Evolutionary conservation across 2,329 filamentous ascomycete species (phyloP).

Genomic region (Pestalotiopsis sp.): DNA sequence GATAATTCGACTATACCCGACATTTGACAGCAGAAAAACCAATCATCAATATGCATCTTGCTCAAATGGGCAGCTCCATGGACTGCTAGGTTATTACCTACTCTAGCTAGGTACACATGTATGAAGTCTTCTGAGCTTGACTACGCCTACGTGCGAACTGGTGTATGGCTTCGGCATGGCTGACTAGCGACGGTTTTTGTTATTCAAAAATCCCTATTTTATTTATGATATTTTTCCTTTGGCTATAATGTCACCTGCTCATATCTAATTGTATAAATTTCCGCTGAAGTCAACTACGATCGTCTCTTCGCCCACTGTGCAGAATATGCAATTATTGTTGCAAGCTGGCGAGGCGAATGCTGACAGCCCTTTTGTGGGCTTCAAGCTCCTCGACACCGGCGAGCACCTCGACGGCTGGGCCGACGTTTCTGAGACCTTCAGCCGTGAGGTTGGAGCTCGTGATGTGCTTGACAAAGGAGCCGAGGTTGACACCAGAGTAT

Average conservation of each 20-base stretch:
- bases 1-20: not conserved
- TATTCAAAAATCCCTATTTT: not conserved
- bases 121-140: too few relatives aligned
- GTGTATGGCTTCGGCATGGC: too few relatives aligned
- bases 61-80: not conserved
- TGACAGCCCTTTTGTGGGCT: conserved; percentile 85
- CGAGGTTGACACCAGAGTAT: conserved; percentile 95
- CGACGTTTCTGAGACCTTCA: conserved; percentile 82
- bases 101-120: too few relatives aligned
- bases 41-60: not conserved
- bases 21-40: not conserved
- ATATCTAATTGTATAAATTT: not conserved
- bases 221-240: not conserved
- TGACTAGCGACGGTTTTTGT: too few relatives aligned
- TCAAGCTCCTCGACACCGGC: conserved; percentile 94
- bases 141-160: too few relatives aligned
- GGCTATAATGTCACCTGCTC: not conserved
- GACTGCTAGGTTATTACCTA: not conserved
- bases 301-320: not conserved
- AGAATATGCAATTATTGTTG: conserved; percentile 43
- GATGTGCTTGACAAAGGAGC: conserved; percentile 96
- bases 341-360: conserved; percentile 75
- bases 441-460: conserved; percentile 89
- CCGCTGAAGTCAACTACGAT: not conserved
- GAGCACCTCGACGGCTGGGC: conserved; percentile 88